These are phyloP conservation scores for Cyberlindnera galapagoensis DNA, from an alignment of 805 yeast species.

Conservation along the genomic window DNA sequence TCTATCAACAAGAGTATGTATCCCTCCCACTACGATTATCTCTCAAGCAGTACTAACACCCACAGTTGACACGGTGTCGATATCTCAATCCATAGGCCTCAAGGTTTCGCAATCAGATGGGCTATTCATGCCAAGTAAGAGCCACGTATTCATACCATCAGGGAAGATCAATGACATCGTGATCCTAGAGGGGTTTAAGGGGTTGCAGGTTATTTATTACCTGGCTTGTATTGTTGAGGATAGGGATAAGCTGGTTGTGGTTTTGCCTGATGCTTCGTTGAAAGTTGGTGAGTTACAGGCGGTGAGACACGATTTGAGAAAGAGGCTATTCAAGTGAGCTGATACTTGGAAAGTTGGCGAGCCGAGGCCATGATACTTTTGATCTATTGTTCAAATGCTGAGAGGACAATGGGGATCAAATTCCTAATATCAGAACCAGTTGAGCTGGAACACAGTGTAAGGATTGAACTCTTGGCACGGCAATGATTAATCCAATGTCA, in stretches of 20 bases:
- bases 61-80: slow-evolving; percentile 30
- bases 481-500: too few species aligned
- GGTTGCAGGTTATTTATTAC: slow-evolving; percentile 60
- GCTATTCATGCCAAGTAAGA: slow-evolving; percentile 20
- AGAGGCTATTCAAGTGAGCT: neutral
- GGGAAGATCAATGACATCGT: slow-evolving; percentile 55
- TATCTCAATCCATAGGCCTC: slow-evolving; percentile 40
- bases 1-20: neutral
- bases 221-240: slow-evolving; percentile 50
- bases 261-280: slow-evolving; percentile 21
- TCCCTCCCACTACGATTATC: too few species aligned
- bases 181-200: slow-evolving; percentile 70
- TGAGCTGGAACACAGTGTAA: too few species aligned
- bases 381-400: too few species aligned
- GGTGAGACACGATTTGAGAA: slow-evolving; percentile 9
- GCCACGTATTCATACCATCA: slow-evolving; percentile 45
- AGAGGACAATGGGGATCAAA: too few species aligned
- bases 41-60: neutral
- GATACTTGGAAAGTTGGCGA: too few species aligned
- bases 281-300: slow-evolving; percentile 7
- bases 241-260: slow-evolving; percentile 23
- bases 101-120: slow-evolving; percentile 32
- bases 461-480: too few species aligned
- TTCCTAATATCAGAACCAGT: too few species aligned
- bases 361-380: too few species aligned